Base-by-base conservation (phyloP, 1,284 basidiomycete genomes). In the Puccinia horiana region DNA sequence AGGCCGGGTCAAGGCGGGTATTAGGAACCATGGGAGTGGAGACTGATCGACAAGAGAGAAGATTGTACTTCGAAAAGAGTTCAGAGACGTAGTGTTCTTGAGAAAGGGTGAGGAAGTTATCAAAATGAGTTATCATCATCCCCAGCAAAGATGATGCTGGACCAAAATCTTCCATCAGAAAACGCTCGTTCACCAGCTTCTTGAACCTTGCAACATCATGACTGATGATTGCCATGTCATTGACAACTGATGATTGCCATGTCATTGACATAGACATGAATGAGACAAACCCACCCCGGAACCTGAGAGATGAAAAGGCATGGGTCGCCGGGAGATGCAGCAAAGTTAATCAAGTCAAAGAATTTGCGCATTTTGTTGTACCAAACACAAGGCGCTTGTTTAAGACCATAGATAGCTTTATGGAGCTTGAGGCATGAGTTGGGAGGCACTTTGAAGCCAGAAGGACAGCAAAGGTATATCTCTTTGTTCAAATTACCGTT, bases 191-290 rank as follows among this genome's bases (percentile, higher is more conserved):
- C 9, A 73, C 29, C 47, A 44, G 16, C 2, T 16, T 49, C 49
- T 73, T 73, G 44, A 73, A 73, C 6, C 47, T 3, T 23, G 26
- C 20, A 23, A 73, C 70, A 26, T 73, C 70, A 18, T 40, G 70
- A 47, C 70, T 49, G 44, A 42, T 47, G 29, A 73, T 73, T n/a
- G 44, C 47, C 70, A 73, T 73, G 70, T 73, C 35, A 6, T 73
- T 23, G 2, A 73, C 70, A 37, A n/a, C n/a, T n/a, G n/a, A n/a
- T n/a, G n/a, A n/a, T n/a, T n/a, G n/a, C n/a, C n/a, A n/a, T n/a
- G n/a, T n/a, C n/a, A n/a, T n/a, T n/a, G n/a, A n/a, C n/a, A n/a
- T 73, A 47, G 14, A 73, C 40, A 32, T 44, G 44, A 18, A 73
- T 42, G 2, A 44, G 26, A 49, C 70, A 73, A 0, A 5, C 20